Evolutionary conservation across 257 asterid genomes (phyloP).

Genomic region (Capsicum pubescens): DNA sequence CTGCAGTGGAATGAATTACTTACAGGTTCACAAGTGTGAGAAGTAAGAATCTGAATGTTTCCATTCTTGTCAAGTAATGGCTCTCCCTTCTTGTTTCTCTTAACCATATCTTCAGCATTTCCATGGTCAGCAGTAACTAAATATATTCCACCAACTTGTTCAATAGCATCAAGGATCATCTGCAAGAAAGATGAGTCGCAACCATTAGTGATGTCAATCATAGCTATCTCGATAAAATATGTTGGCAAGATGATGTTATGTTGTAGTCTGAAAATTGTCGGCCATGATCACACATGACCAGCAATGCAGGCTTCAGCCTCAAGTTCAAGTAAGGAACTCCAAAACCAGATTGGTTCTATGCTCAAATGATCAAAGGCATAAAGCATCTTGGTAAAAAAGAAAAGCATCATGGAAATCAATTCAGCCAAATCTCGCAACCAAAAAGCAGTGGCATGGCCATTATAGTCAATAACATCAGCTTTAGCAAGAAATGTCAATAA

Average conservation of each 20-base stretch:
- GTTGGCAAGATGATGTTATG: not conserved
- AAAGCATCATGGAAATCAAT: slow-evolving; percentile 12
- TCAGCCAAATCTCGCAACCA: slow-evolving; percentile 2
- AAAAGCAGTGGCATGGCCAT: not conserved
- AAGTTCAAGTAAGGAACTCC: not conserved
- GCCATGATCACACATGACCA: not conserved
- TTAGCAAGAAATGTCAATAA: not conserved
- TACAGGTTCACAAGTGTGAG: slow-evolving; percentile 93
- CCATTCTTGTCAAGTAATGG: slow-evolving; percentile 91
- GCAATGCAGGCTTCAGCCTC: not conserved
- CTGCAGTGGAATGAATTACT: slow-evolving; percentile 38
- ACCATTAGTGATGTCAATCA: slow-evolving; percentile 15
- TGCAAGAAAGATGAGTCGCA: slow-evolving; percentile 29
- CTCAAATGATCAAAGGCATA: not conserved
- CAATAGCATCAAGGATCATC: slow-evolving; percentile 91
- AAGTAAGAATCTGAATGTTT: slow-evolving; percentile 80
- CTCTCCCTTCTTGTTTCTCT: slow-evolving; percentile 95
- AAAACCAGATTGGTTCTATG: slow-evolving; percentile 2
- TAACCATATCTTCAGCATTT: slow-evolving; percentile 98
- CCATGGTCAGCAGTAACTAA: slow-evolving; percentile 99
- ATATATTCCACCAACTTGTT: slow-evolving; percentile 92
- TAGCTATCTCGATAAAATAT: not conserved
- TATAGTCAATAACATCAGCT: not conserved
- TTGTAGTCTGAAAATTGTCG: not conserved
- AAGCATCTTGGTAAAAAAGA: slow-evolving; percentile 11